Evolutionary conservation across 2,329 filamentous ascomycete genomes (phyloP).

Genomic region (Colletotrichum acutatum): DNA sequence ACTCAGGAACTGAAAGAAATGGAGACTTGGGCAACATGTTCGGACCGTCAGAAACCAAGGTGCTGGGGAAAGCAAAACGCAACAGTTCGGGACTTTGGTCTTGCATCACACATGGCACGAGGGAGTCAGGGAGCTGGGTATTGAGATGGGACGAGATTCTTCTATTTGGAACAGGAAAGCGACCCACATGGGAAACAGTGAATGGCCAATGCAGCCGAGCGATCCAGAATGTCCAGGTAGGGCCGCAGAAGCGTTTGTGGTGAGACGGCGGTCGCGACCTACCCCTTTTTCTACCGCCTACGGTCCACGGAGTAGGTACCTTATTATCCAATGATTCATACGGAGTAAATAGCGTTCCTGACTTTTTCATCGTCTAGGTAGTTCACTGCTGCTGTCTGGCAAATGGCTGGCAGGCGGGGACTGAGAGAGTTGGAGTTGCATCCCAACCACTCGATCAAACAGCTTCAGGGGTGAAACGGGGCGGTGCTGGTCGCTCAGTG

Average conservation of each 20-base stretch:
- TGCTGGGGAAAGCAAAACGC: constrained; percentile 5
- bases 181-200: not conserved
- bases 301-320: too few species aligned
- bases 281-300: not conserved
- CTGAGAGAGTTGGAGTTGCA: not conserved
- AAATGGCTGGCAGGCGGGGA: not conserved
- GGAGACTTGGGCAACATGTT: constrained; percentile 10
- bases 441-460: constrained; percentile 27
- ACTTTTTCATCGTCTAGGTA: too few species aligned
- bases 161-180: constrained; percentile 6
- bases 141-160: constrained; percentile 17
- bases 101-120: not conserved
- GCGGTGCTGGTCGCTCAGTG: constrained; percentile 22
- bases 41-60: constrained; percentile 19
- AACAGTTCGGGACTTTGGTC: not conserved
- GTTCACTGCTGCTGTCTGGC: not conserved
- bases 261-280: constrained; percentile 9
- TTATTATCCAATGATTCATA: too few species aligned
- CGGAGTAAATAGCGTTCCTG: too few species aligned
- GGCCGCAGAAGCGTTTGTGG: not conserved
- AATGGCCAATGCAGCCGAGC: not conserved
- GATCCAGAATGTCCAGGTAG: not conserved
- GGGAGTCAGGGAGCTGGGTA: not conserved
- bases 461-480: constrained; percentile 21
- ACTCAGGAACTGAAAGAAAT: not conserved